A percentile compares a stretch with the other conserved stretches of the same genome.
These are phyloP conservation scores for Rhizophagus clarus DNA, from an alignment of 192 early-diverging fungal genomes.

Conservation along the genomic window DNA sequence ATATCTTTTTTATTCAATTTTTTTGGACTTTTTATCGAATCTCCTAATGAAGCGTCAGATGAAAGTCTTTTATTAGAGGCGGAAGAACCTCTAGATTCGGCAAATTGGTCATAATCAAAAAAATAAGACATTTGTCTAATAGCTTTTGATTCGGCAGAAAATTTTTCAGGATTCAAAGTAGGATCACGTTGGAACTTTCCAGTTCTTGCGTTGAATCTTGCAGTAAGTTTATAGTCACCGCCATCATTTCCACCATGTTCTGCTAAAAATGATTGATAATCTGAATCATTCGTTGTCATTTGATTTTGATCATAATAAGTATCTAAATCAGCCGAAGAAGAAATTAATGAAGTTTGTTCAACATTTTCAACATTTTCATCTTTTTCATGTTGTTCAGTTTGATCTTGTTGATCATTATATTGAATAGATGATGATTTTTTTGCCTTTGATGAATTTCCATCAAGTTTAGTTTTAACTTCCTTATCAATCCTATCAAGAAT, in stretches of 20 bases:
- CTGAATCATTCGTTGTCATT: conserved; percentile 8
- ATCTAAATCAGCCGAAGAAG: neutral
- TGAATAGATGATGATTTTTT: neutral
- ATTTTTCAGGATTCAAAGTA: conserved; percentile 39
- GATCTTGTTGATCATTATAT: neutral
- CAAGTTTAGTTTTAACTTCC: conserved; percentile 38
- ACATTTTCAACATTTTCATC: too few relatives aligned
- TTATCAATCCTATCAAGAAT: conserved; percentile 47
- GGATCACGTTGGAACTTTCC: conserved; percentile 40
- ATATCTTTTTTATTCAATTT: conserved; percentile 39
- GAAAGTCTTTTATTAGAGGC: neutral
- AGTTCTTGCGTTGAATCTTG: conserved; percentile 46
- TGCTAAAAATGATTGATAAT: conserved; percentile 24
- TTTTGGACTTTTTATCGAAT: conserved; percentile 23
- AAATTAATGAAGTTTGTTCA: neutral
- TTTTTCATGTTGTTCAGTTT: too few relatives aligned
- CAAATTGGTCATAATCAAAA: conserved; percentile 47
- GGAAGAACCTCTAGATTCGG: conserved; percentile 31
- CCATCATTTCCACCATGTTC: neutral
- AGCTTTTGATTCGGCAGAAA: conserved; percentile 40
- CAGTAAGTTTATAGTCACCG: conserved; percentile 33
- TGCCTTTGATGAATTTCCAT: conserved; percentile 7
- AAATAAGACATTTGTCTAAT: conserved; percentile 44
- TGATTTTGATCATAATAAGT: neutral
- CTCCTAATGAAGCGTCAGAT: neutral